Conservation (phyloP, 257 asterid species). For the Forsythia suspensa region DNA sequence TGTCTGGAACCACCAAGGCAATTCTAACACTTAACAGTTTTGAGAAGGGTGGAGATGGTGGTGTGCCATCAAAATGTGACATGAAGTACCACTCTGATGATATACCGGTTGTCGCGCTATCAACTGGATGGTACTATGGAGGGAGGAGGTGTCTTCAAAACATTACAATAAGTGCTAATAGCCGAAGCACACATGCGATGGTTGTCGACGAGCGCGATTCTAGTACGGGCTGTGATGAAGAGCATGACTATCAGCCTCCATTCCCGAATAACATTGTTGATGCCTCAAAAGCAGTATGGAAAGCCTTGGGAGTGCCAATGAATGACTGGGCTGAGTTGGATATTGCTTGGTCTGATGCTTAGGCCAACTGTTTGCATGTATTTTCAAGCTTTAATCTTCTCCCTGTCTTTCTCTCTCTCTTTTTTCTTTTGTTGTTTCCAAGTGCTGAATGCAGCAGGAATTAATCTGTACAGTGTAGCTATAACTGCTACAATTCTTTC, state of each 20-base stretch:
- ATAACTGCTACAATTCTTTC: neutral
- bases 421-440: neutral
- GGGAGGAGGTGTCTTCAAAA: constrained; percentile 19
- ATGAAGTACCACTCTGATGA: constrained; percentile 24
- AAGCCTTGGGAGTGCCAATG: constrained; percentile 22
- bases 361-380: neutral
- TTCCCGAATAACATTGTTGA: constrained; percentile 37
- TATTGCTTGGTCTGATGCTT: constrained; percentile 15
- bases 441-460: neutral
- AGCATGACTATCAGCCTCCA: constrained; percentile 32
- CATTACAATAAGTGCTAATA: constrained; percentile 25
- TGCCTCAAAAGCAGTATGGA: constrained; percentile 39
- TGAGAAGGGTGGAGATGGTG: constrained; percentile 28
- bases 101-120: constrained; percentile 26
- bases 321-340: constrained; percentile 16
- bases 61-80: constrained; percentile 31
- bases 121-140: constrained; percentile 26
- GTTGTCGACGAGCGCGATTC: constrained; percentile 40
- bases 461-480: neutral
- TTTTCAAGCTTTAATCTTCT: neutral
- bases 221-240: constrained; percentile 19
- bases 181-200: constrained; percentile 22
- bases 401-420: neutral
- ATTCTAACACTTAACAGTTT: constrained; percentile 21
- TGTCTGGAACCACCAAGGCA: constrained; percentile 20